Base-by-base conservation (phyloP, 371 early-diverging fungal genomes). In the Mucor sp. region DNA sequence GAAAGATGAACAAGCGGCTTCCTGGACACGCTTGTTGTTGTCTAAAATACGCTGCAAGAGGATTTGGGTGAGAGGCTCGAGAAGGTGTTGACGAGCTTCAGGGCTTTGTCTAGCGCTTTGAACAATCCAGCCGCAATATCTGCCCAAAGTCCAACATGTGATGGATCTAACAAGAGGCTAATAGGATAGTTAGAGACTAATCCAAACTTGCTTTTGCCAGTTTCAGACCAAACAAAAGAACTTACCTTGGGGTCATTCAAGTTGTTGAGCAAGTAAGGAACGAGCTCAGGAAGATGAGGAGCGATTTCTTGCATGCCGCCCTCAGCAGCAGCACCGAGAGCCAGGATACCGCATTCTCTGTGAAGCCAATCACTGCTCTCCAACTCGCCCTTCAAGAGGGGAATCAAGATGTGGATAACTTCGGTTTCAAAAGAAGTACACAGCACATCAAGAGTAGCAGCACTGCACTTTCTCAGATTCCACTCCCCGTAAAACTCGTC, bases 401-500 rank as follows among this genome's bases (percentile, higher is more conserved):
- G 98, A 77, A 97, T 85, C 61, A 98, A 79, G 62, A 87, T 79
- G 37, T 83, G 83, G 62, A 99, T 82, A 43, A 96, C 85, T 21
- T 90, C 92, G 67, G 91, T 89, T 66, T 89, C 91, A 72, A 91
- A 96, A 1, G 94, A 87, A 17, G 91, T 92, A 39, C 96, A 91
- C 60, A 98, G 70, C n/a, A 95, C 92, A 71, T 99, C 99, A 58
- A 99, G 77, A 30, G 97, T 92, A 25, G 98, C 97, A 7, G 99
- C 98, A 12, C 95, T 91, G 85, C 99, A 99, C 80, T 98, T 99
- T 76, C 99, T 92, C 62, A 99, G 76, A 74, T 94, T 99, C 99
- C 99, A 99, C 70, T 95, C 94, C 68, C 88, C 89, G 63, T 90
- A 90, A 43, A 91, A 89, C 53, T 96, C 96, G 32, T 97, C 96